A percentile compares a stretch with the other conserved stretches of the same genome.
phyloP scores from a whole-genome alignment of 2,329 filamentous ascomycete species.

The Pseudocercospora fuligena region DNA sequence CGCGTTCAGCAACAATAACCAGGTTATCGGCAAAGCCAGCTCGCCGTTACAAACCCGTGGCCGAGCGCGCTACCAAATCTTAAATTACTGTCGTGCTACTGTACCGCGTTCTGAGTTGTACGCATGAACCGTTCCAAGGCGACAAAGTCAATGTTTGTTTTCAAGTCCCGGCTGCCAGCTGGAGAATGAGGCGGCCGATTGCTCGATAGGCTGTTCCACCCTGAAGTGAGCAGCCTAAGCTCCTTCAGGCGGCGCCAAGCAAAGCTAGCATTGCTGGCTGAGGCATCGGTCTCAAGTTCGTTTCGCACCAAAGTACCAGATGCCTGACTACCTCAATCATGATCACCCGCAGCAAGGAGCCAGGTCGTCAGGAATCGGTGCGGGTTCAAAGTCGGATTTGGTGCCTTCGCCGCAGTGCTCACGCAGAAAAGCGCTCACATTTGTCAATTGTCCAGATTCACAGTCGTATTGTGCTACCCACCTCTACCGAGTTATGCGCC shows the following conservation, averaged over 20 bases:
- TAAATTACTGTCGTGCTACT: conserved; percentile 24
- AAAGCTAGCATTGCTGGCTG: conserved; percentile 14
- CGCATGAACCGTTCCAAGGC: conserved; percentile 23
- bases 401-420: conserved; percentile 3
- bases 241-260: conserved; percentile 9
- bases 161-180: neutral
- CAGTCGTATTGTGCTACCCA: conserved; percentile 10
- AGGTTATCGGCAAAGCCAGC: conserved; percentile 29
- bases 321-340: conserved; percentile 14
- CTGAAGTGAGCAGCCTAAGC: neutral
- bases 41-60: conserved; percentile 22
- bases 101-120: conserved; percentile 4
- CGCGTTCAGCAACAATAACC: conserved; percentile 19
- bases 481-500: conserved; percentile 11
- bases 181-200: conserved; percentile 13
- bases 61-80: conserved; percentile 28
- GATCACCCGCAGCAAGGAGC: conserved; percentile 20
- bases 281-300: conserved; percentile 22
- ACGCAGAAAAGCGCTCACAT: conserved; percentile 9
- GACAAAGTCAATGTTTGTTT: conserved; percentile 14
- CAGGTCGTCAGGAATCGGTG: conserved; percentile 5
- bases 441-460: conserved; percentile 8
- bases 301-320: conserved; percentile 20
- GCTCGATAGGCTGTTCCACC: conserved; percentile 11
- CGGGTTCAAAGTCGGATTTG: conserved; percentile 16